phyloP scores from a whole-genome alignment of 2,329 filamentous ascomycete species.

The Harringtonia aguacate region DNA sequence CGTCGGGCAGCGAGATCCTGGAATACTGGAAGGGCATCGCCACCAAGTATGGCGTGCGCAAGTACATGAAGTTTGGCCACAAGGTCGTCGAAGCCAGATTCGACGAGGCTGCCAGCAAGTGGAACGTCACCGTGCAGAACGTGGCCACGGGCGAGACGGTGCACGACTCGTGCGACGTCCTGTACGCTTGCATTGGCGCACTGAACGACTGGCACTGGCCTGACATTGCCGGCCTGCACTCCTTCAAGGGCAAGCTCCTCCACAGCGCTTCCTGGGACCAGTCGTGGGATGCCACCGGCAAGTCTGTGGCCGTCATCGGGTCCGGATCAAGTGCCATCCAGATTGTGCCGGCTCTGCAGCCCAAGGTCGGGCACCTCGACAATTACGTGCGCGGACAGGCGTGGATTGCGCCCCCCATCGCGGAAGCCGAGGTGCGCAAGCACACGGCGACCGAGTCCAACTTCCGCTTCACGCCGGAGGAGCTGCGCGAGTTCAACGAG shows the following conservation, averaged over 20 bases:
- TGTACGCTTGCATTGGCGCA: constrained; percentile 36
- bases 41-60: constrained; percentile 21
- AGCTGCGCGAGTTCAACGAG: constrained; percentile 6
- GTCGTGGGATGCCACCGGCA: constrained; percentile 43
- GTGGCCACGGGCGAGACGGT: constrained; percentile 9
- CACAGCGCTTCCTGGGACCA: constrained; percentile 42
- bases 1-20: constrained; percentile 8
- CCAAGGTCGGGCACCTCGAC: constrained; percentile 6
- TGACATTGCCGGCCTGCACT: constrained; percentile 30
- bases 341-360: constrained; percentile 16
- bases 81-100: constrained; percentile 30
- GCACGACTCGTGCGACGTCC: constrained; percentile 3
- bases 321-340: constrained; percentile 20
- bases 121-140: constrained; percentile 22
- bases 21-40: constrained; percentile 21
- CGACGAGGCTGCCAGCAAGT: constrained; percentile 29
- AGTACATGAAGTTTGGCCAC: constrained; percentile 32
- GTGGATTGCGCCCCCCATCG: constrained; percentile 9
- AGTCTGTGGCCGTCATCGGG: constrained; percentile 28
- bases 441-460: constrained; percentile 20
- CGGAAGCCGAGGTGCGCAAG: constrained; percentile 21
- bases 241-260: constrained; percentile 34
- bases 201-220: constrained; percentile 49
- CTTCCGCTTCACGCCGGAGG: too few relatives aligned
- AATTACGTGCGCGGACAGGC: constrained; percentile 10